A percentile compares a stretch with the other conserved stretches of the same genome.
These are phyloP conservation scores for Exophiala sp. DNA, from an alignment of 2,329 filamentous ascomycete genomes.

Conservation along the genomic window DNA sequence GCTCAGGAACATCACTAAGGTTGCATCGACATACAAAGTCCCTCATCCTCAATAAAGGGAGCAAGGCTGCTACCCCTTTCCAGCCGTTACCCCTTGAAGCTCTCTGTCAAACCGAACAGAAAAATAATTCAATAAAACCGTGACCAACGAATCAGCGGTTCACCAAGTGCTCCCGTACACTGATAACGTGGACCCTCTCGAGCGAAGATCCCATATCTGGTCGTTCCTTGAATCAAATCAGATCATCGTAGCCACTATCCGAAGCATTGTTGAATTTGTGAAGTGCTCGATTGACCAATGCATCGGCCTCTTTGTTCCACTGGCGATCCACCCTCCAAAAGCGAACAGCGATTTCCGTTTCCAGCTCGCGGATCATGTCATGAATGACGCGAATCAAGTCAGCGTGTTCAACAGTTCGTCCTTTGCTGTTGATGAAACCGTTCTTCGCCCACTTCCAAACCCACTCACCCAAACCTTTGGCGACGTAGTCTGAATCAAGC, in stretches of 20 bases:
- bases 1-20: too few species aligned
- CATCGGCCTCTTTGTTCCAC: slow-evolving; percentile 42
- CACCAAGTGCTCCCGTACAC: too few species aligned
- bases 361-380: slow-evolving; percentile 33
- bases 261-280: slow-evolving; percentile 16
- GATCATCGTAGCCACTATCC: slow-evolving; percentile 19
- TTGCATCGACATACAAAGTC: too few species aligned
- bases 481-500: slow-evolving; percentile 50
- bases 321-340: slow-evolving; percentile 47
- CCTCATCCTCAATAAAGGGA: too few species aligned
- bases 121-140: too few species aligned
- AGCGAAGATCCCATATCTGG: too few species aligned
- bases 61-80: too few species aligned
- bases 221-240: not conserved
- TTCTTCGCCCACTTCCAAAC: slow-evolving; percentile 41
- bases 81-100: too few species aligned
- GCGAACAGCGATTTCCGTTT: slow-evolving; percentile 37
- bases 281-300: slow-evolving; percentile 34
- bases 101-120: too few species aligned
- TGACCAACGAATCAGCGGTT: too few species aligned
- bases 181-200: too few species aligned
- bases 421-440: slow-evolving; percentile 40
- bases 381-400: slow-evolving; percentile 51
- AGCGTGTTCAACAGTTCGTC: slow-evolving; percentile 42
- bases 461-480: slow-evolving; percentile 43